phyloP scores from a whole-genome alignment of 2,329 filamentous ascomycete species.

The Colletotrichum godetiae region DNA sequence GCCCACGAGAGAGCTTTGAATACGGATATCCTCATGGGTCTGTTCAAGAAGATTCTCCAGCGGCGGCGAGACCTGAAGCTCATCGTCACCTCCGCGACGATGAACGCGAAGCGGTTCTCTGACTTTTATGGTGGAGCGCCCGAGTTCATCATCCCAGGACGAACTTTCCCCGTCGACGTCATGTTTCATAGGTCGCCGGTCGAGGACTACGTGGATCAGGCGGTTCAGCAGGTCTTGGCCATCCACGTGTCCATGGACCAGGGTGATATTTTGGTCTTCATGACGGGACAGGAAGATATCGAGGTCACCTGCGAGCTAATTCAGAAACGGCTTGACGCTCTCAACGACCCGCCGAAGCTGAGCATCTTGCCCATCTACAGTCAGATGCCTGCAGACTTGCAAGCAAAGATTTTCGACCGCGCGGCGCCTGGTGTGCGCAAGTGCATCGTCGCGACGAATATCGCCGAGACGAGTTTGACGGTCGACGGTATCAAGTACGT shows the following conservation, averaged over 20 bases:
- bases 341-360: constrained; percentile 95
- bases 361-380: constrained; percentile 98
- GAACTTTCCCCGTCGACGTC: constrained; percentile 96
- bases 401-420: constrained; percentile 96
- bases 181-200: constrained; percentile 95
- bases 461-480: constrained; percentile 96
- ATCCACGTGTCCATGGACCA: constrained; percentile 95
- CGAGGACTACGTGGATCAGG: constrained; percentile 97
- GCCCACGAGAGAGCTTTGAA: constrained; percentile 97
- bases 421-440: constrained; percentile 92
- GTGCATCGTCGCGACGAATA: constrained; percentile 98
- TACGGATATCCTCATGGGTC: constrained; percentile 95
- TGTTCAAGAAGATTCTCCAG: constrained; percentile 97
- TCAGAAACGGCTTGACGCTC: constrained; percentile 84
- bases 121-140: constrained; percentile 96
- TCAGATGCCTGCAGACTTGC: constrained; percentile 98
- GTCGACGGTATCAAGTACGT: constrained; percentile 99
- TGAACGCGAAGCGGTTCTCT: constrained; percentile 97
- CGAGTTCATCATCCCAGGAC: constrained; percentile 94
- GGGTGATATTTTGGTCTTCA: constrained; percentile 97
- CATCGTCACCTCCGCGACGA: constrained; percentile 97
- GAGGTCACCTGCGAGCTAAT: constrained; percentile 95
- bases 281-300: constrained; percentile 99
- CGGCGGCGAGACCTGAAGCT: constrained; percentile 91
- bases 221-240: constrained; percentile 93